Conservation (phyloP, 192 early-diverging fungal genomes). For the Coemansia javaensis region DNA sequence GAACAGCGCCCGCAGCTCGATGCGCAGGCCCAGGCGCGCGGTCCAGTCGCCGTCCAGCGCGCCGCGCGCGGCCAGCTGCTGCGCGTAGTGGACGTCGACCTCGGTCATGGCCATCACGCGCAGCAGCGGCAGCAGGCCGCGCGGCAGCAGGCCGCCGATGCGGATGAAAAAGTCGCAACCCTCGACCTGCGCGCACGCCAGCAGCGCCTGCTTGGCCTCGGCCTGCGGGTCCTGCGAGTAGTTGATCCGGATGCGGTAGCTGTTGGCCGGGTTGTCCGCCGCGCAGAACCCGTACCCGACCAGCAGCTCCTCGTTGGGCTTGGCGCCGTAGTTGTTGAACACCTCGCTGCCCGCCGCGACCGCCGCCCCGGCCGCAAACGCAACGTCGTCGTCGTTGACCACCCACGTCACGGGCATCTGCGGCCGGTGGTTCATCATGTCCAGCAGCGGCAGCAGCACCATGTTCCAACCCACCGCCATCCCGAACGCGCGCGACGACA, state of each 20-base stretch:
- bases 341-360: slow-evolving; percentile 49
- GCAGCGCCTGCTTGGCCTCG: slow-evolving; percentile 41
- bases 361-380: slow-evolving; percentile 39
- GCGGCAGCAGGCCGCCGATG: slow-evolving; percentile 39
- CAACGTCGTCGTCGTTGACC: slow-evolving; percentile 13
- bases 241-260: slow-evolving; percentile 58
- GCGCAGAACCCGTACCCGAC: slow-evolving; percentile 68
- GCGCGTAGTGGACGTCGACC: slow-evolving; percentile 33
- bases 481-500: slow-evolving; percentile 59
- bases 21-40: slow-evolving; percentile 43
- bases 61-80: slow-evolving; percentile 1
- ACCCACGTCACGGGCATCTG: slow-evolving; percentile 55
- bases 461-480: slow-evolving; percentile 47
- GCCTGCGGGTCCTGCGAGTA: slow-evolving; percentile 52
- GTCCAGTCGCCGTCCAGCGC: slow-evolving; percentile 11
- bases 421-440: slow-evolving; percentile 63
- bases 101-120: slow-evolving; percentile 66
- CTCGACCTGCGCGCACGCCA: slow-evolving; percentile 32
- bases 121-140: slow-evolving; percentile 51
- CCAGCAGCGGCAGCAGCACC: slow-evolving; percentile 58
- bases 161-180: slow-evolving; percentile 50
- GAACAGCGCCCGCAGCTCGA: slow-evolving; percentile 56
- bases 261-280: slow-evolving; percentile 53
- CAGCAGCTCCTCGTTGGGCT: slow-evolving; percentile 71
- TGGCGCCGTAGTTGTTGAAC: slow-evolving; percentile 67